A percentile compares a stretch with the other conserved stretches of the same genome.
These are phyloP conservation scores for Scolecobasidium constrictum DNA, from an alignment of 2,329 filamentous ascomycete species.

Conservation along the genomic window DNA sequence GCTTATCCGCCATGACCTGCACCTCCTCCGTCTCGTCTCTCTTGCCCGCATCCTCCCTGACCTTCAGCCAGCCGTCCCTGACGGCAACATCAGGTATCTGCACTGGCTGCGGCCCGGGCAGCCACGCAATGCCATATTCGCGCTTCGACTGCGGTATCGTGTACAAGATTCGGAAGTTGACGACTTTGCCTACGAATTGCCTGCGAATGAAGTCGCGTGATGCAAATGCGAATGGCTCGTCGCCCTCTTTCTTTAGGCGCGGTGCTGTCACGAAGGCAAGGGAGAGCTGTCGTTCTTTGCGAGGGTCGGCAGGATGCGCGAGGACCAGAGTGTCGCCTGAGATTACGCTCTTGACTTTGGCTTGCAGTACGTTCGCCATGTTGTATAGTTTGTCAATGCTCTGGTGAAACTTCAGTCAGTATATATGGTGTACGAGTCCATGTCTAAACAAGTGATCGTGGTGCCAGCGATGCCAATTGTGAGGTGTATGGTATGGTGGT, in stretches of 20 bases:
- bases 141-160: constrained; percentile 72
- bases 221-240: constrained; percentile 87
- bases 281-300: constrained; percentile 75
- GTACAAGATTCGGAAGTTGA: constrained; percentile 80
- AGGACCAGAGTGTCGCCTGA: constrained; percentile 89
- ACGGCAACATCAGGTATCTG: constrained; percentile 73
- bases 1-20: constrained; percentile 58
- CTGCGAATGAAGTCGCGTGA: constrained; percentile 87
- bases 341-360: constrained; percentile 84
- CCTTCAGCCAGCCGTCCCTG: constrained; percentile 82
- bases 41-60: constrained; percentile 86
- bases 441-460: neutral
- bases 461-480: neutral
- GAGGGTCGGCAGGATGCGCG: constrained; percentile 68
- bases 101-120: constrained; percentile 50
- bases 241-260: constrained; percentile 74
- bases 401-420: neutral
- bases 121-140: constrained; percentile 74
- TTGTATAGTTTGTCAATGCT: neutral
- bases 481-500: neutral
- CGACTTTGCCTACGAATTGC: constrained; percentile 71
- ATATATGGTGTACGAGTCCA: neutral
- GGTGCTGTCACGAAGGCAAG: constrained; percentile 89
- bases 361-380: constrained; percentile 32
- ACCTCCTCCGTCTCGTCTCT: constrained; percentile 79